Base-by-base conservation (phyloP, 768 basidiomycete genomes). In the Lactarius hengduanensis region DNA sequence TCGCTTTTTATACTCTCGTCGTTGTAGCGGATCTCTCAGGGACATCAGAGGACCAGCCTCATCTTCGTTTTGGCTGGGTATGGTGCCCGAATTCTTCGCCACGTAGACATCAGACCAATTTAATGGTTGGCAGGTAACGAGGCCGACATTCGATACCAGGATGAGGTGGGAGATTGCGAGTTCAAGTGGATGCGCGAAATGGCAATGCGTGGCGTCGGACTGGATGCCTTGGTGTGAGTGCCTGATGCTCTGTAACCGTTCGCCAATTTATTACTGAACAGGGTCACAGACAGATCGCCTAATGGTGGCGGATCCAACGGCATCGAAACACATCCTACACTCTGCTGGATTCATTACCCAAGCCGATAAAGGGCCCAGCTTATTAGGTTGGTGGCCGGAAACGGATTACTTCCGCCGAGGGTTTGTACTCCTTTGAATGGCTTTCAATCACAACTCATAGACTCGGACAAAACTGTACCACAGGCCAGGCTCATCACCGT, bases 291-390 rank as follows among this genome's bases (percentile, higher is more conserved):
- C 3, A 57, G 50, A 59, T 34, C 45, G 4, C 18, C 38, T 65
- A 18, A 59, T 58, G 40, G 7, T 64, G 16, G 50, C 34, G 6
- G 65, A 45, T 7, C 47, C 62, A 16, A 56, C 74, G 68, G 75
- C 74, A 0, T 59, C 74, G 1, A 74, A 74, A 59, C 70, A 74
- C 66, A 66, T 76, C 54, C 66, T 72, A 2, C 72, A 76, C 56
- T 74, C 70, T 40, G 71, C 75, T 0, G 74, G 74, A 43, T 75
- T 59, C 67, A 70, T 57, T 76, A 68, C 57, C 55, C 34, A 73
- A 66, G 34, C 13, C 57, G 18, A 34, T 38, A 0, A 0, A 53
- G 32, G 61, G 6, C 20, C 68, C 64, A 70, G n/a, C 30, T 65
- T 22, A 65, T 50, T 0, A 60, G 69, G 8, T 38, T 72, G 40